Conservation (phyloP, 2,329 filamentous ascomycete species). For the Talaromyces sp. region DNA sequence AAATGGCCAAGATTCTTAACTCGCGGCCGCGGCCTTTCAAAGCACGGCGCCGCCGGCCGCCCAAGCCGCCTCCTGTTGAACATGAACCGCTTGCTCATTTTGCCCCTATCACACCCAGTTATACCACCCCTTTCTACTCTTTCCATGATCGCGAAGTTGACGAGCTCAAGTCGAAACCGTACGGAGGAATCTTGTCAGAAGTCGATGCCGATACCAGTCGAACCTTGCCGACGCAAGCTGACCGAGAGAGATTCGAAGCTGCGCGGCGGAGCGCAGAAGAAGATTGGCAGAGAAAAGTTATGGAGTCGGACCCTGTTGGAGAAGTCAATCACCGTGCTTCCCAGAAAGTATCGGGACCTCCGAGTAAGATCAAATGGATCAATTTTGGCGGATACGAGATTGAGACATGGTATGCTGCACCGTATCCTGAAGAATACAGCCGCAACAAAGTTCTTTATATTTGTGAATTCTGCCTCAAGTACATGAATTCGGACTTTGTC, state of each 20-base stretch:
- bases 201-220: conserved; percentile 84
- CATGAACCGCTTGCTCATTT: conserved; percentile 52
- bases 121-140: conserved; percentile 76
- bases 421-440: conserved; percentile 97
- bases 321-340: conserved; percentile 59
- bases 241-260: conserved; percentile 81
- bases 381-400: conserved; percentile 98
- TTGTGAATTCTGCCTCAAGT: conserved; percentile 98
- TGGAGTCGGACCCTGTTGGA: conserved; percentile 59
- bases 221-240: conserved; percentile 73
- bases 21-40: conserved; percentile 51
- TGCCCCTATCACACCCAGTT: conserved; percentile 57
- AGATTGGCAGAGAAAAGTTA: conserved; percentile 70
- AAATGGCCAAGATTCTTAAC: conserved; percentile 57
- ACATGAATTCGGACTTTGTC: conserved; percentile 98
- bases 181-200: conserved; percentile 87
- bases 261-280: conserved; percentile 88
- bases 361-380: conserved; percentile 97
- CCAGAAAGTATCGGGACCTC: conserved; percentile 74
- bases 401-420: conserved; percentile 97
- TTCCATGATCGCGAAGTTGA: conserved; percentile 87
- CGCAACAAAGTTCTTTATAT: conserved; percentile 96
- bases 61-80: conserved; percentile 37
- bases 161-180: conserved; percentile 86
- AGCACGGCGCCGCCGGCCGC: conserved; percentile 45